Base-by-base conservation (phyloP, 768 basidiomycete species). In the Stropharia rugosoannulata region DNA sequence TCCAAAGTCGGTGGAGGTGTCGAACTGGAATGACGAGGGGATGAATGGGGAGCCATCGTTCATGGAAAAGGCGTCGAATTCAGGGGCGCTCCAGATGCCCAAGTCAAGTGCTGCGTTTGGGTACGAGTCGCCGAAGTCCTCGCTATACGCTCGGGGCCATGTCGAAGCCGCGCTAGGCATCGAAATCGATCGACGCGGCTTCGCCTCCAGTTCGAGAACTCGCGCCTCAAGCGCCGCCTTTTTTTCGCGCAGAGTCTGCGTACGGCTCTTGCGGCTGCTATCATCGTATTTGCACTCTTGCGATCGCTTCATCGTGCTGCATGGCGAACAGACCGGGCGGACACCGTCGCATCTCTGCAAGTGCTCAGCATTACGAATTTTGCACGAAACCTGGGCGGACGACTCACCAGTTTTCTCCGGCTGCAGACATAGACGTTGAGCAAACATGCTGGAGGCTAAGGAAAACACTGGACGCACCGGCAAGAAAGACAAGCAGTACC, bases 211-310 rank as follows among this genome's bases (percentile, higher is more conserved):
- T 63, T 85, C 78, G 5, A 76, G 78, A 22, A 85, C 66, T 41
- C 80, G 75, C 18, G 74, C 73, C 65, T 86, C 83, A 11, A 85
- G 75, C 45, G 75, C 68, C 3, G 72, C 69, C 41, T 85, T 72
- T 64, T 84, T 83, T 61, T 85, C 82, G 56, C 78, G 80, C 35
- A 86, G 70, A 19, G 80, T 71, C 64, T 83, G 79, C 0, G 83
- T 85, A 13, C 83, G 77, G 62, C 81, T 84, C 66, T 83, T 83
- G 54, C 78, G 79, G 59, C 76, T 77, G 65, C 77, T 78, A 63
- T 86, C 83, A 61, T 85, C 82, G 70, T 85, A 87, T 51, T 77
- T 68, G 66, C 85, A 86, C 47, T 81, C 77, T 22, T 75, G 69
- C 4, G 69, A 66, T 22, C 83, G 69, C 63, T 79, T 80, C 70